Percentiles rank a stretch among this genome's conserved stretches.
Evolutionary conservation across 768 basidiomycete species (phyloP).

Genomic region (Boletus pseudo-olivaceus): DNA sequence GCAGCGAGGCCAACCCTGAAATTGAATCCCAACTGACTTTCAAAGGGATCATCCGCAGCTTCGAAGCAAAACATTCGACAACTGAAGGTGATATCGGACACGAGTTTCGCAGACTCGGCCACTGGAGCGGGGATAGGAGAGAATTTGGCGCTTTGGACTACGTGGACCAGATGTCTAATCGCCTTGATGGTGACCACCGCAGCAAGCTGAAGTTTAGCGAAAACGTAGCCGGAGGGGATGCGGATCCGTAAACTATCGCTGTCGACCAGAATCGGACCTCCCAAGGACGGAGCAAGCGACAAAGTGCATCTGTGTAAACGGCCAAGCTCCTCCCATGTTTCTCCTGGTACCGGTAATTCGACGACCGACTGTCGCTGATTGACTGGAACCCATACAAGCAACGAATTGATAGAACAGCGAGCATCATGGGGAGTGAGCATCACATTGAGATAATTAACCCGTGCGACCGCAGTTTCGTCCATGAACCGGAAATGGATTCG

Average conservation of each 20-base stretch:
- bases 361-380: conserved; percentile 34
- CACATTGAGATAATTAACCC: conserved; percentile 26
- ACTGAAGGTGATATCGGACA: conserved; percentile 60
- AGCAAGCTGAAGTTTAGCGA: conserved; percentile 76
- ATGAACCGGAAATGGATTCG: conserved; percentile 49
- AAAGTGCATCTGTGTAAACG: conserved; percentile 53
- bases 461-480: conserved; percentile 44
- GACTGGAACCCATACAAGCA: conserved; percentile 58
- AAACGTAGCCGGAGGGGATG: conserved; percentile 74
- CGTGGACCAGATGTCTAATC: conserved; percentile 60
- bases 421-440: conserved; percentile 16
- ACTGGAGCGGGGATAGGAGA: conserved; percentile 56
- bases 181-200: conserved; percentile 66
- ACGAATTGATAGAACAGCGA: conserved; percentile 38
- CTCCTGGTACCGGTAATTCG: conserved; percentile 24
- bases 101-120: conserved; percentile 66
- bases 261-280: conserved; percentile 45
- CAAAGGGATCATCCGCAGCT: conserved; percentile 81
- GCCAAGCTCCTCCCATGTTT: conserved; percentile 73
- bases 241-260: conserved; percentile 69
- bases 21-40: conserved; percentile 70
- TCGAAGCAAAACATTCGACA: conserved; percentile 69
- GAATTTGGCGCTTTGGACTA: conserved; percentile 52
- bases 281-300: conserved; percentile 31
- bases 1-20: conserved; percentile 73